Evolutionary conservation across 78 protist species (phyloP).

Genomic region (Anaeramoeba flamelloides): DNA sequence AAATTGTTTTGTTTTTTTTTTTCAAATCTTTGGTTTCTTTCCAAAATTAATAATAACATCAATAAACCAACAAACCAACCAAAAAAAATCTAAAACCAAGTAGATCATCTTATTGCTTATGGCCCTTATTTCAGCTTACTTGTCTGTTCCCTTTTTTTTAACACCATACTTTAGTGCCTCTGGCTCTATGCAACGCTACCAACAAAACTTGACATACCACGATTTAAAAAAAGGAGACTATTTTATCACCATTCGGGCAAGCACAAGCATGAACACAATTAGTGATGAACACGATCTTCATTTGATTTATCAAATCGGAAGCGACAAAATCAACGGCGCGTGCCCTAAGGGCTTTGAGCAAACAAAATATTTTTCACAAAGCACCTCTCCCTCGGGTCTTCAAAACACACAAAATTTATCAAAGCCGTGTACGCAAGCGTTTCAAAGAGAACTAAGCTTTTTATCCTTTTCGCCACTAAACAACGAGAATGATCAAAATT

Average conservation of each 20-base stretch:
- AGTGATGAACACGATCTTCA: background rate
- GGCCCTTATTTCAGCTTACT: background rate
- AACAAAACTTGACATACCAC: background rate
- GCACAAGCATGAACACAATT: background rate
- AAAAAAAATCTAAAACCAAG: background rate
- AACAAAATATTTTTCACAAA: too few species aligned
- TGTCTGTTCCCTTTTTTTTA: background rate
- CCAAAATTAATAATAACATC: too few species aligned
- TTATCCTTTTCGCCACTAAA: background rate
- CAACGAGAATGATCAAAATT: background rate
- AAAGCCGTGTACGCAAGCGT: background rate
- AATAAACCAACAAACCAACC: too few species aligned
- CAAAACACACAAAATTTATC: too few species aligned
- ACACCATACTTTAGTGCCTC: background rate
- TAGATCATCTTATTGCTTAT: background rate
- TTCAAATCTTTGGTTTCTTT: too few species aligned
- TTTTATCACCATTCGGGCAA: background rate
- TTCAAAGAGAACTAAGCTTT: background rate
- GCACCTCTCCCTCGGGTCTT: too few species aligned
- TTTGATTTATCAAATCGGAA: background rate
- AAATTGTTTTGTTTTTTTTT: too few species aligned
- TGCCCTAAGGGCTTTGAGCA: background rate
- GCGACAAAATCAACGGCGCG: background rate
- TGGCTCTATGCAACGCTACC: background rate
- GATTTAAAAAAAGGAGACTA: background rate